A percentile compares a stretch with the other conserved stretches of the same genome.
Conservation (phyloP, 306 rosid genomes). For the Astragalus membranaceus region DNA sequence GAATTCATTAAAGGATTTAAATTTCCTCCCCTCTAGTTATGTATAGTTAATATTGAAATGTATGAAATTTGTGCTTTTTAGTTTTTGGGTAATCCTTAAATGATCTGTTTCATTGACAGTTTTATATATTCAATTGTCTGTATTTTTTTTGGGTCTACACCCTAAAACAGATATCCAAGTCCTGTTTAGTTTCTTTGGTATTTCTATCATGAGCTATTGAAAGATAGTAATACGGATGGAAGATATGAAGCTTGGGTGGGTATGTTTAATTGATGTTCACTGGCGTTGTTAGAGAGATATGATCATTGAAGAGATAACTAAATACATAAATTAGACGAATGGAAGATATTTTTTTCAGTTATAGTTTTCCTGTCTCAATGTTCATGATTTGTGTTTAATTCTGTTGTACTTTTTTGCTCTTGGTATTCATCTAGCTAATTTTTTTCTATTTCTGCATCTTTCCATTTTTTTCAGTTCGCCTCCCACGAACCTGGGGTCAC, state of each 20-base stretch:
- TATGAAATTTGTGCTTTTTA: neutral
- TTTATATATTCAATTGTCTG: neutral
- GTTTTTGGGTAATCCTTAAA: neutral
- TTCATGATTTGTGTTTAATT: neutral
- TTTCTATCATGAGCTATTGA: neutral
- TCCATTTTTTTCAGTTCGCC: slow-evolving; percentile 52
- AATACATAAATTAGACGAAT: too few species aligned
- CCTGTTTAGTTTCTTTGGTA: neutral
- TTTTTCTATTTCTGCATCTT: neutral
- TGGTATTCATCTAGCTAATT: slow-evolving; percentile 5
- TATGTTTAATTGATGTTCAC: neutral
- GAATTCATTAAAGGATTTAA: neutral
- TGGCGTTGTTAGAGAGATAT: neutral
- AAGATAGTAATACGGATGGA: neutral
- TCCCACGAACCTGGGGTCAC: slow-evolving; percentile 58
- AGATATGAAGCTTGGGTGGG: neutral
- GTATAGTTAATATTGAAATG: neutral
- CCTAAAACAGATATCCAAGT: neutral
- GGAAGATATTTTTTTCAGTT: neutral
- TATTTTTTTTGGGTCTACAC: too few species aligned
- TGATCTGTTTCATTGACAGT: neutral
- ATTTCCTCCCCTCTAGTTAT: neutral
- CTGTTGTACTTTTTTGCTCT: neutral
- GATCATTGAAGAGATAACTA: neutral
- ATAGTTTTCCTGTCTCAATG: neutral